Conservation (phyloP, 1,284 basidiomycete genomes). For the Ganoderma resinaceum region DNA sequence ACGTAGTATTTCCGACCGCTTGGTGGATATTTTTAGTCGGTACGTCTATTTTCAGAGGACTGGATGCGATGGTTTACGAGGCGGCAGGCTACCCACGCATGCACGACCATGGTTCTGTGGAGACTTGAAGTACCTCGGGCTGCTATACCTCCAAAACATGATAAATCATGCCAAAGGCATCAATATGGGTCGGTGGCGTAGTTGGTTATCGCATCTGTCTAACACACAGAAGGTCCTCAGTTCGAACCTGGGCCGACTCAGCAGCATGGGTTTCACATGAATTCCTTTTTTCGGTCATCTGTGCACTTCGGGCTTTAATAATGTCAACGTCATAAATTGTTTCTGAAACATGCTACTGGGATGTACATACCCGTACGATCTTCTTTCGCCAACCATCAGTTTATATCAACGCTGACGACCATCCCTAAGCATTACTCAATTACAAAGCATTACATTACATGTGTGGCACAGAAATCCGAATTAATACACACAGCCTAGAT, state of each 20-base stretch:
- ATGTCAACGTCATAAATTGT: too few relatives aligned
- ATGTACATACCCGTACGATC: too few relatives aligned
- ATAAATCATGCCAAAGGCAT: too few relatives aligned
- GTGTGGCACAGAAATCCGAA: not conserved
- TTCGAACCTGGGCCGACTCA: slow-evolving; percentile 33
- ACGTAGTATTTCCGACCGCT: not conserved
- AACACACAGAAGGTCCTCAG: slow-evolving; percentile 48
- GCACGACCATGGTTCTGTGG: too few relatives aligned
- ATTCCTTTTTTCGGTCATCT: too few relatives aligned
- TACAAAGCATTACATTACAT: not conserved
- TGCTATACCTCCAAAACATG: too few relatives aligned
- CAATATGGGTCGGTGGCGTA: slow-evolving; percentile 59
- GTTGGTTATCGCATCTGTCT: slow-evolving; percentile 84
- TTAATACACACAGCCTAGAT: not conserved
- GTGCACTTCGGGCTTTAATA: too few relatives aligned
- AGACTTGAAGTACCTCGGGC: not conserved
- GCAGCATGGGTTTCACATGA: too few relatives aligned
- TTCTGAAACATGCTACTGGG: too few relatives aligned
- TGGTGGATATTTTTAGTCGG: not conserved
- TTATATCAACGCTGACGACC: not conserved
- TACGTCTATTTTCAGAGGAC: not conserved
- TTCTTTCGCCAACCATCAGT: not conserved
- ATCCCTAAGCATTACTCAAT: not conserved
- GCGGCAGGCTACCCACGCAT: too few relatives aligned
- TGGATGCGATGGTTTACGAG: not conserved